Base-by-base conservation (phyloP, 2,329 filamentous ascomycete genomes). In the Colletotrichum sojae region DNA sequence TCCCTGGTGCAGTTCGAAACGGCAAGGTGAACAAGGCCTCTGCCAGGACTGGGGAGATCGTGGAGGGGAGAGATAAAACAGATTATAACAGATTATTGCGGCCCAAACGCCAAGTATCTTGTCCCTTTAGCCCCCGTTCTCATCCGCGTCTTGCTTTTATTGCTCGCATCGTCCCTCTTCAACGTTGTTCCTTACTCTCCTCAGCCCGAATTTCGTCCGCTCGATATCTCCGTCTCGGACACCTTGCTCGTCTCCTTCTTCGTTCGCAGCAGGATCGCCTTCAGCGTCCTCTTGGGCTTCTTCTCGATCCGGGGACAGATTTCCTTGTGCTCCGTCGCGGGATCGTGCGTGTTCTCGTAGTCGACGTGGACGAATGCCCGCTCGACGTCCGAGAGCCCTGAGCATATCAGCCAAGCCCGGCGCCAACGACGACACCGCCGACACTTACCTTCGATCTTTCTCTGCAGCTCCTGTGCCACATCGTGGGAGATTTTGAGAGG, bases 401-500 rank as follows among this genome's bases (percentile, higher is more conserved):
- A 72, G 73, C 54, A 2, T 13, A 15, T 60, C n/a, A 59, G 53
- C 27, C 27, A 49, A 46, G 63, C 43, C 22, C 8, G 8, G 10
- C 3, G 31, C 9, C 13, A 18, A 25, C 10, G 5, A 27, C 10
- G 4, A 1, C 46, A 6, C n/a, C 25, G 9, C 49, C 16, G 43
- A 31, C 2, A 54, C 67, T 59, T 13, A 76, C 85, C 88, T 78
- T 90, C 89, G 13, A 90, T 81, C 77, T 90, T 90, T 52, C 88
- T 83, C 77, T 90, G 88, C 58, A 90, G 76, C 10, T 83, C 83
- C 75, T 90, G 88, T 22, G 85, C 86, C 27, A 90, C 85, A 71
- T 90, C 88, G 72, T 90, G 88, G 2, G 87, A 87, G 59, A 89
- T 79, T 68, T 83, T 86, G 27, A 90, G 79, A 6, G 85, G 86